These are phyloP conservation scores for Venturia oleaginea DNA, from an alignment of 2,329 filamentous ascomycete species.

Conservation along the genomic window DNA sequence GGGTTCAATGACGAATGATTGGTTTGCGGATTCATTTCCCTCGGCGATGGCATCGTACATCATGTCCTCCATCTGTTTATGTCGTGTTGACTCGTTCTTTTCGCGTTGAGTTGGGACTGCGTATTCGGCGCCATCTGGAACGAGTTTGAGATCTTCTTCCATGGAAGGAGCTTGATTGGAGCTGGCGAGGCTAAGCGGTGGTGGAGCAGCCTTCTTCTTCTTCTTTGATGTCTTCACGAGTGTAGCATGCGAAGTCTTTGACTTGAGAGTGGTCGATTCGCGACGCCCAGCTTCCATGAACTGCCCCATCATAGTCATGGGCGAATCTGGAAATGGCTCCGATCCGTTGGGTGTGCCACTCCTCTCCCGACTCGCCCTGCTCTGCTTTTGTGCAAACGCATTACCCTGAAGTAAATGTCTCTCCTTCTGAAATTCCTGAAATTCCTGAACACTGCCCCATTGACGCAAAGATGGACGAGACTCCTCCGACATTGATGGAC, in stretches of 20 bases:
- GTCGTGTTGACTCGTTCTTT: neutral
- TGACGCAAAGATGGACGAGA: neutral
- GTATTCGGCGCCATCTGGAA: slow-evolving; percentile 2
- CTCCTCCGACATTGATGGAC: neutral
- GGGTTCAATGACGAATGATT: neutral
- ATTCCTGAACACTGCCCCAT: slow-evolving; percentile 10
- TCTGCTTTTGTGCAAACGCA: slow-evolving; percentile 6
- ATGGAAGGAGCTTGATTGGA: neutral
- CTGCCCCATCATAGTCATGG: slow-evolving; percentile 4
- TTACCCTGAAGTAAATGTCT: slow-evolving; percentile 2
- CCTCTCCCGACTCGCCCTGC: neutral
- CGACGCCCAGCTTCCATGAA: neutral
- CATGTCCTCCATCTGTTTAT: neutral
- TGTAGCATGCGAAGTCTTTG: neutral
- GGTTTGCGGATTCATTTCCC: neutral
- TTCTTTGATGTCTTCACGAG: neutral
- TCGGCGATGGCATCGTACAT: neutral
- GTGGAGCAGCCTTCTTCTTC: slow-evolving; percentile 5
- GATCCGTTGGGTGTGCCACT: neutral
- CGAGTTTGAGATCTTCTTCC: neutral
- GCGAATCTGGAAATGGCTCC: neutral
- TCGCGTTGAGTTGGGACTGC: slow-evolving; percentile 8
- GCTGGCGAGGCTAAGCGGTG: neutral
- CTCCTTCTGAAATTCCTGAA: slow-evolving; percentile 10
- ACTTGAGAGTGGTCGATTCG: neutral